phyloP scores from a whole-genome alignment of 345 rosid genomes.

The Sisymbrium altissimum region DNA sequence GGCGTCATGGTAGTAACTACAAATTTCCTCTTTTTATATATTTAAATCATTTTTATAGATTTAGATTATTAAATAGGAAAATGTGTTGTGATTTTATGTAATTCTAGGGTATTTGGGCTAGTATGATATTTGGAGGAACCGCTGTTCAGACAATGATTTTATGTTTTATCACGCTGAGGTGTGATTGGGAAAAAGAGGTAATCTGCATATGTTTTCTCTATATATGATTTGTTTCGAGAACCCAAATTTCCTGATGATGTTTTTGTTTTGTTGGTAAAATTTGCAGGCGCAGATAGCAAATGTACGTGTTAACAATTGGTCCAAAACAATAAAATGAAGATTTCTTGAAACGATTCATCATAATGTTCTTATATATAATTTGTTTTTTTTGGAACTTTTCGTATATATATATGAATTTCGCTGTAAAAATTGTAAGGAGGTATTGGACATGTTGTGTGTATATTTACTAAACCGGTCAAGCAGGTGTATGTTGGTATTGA shows the following conservation, averaged over 20 bases:
- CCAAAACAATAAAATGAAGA: conserved; percentile 22
- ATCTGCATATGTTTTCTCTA: not conserved
- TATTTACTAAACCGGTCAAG: not conserved
- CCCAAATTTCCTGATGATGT: not conserved
- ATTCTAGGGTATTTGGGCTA: conserved; percentile 76
- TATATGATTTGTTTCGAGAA: not conserved
- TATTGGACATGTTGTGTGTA: not conserved
- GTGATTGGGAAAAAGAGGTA: conserved; percentile 87
- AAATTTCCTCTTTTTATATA: not conserved
- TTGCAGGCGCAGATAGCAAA: conserved; percentile 71
- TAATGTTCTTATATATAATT: not conserved
- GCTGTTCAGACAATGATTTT: conserved; percentile 65
- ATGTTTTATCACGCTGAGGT: conserved; percentile 45
- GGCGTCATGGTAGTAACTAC: conserved; percentile 61
- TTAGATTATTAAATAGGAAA: not conserved
- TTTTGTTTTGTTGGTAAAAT: not conserved
- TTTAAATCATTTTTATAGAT: not conserved
- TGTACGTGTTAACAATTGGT: conserved; percentile 58
- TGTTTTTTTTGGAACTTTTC: too few relatives aligned
- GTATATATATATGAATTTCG: too few relatives aligned
- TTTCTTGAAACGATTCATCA: not conserved
- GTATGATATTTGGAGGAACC: conserved; percentile 86
- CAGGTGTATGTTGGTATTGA: not conserved
- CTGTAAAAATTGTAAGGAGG: too few relatives aligned
- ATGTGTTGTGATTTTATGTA: not conserved